A percentile compares a stretch with the other conserved stretches of the same genome.
Conservation (phyloP, 208 protist species). For the Crithidia acanthocephali region DNA sequence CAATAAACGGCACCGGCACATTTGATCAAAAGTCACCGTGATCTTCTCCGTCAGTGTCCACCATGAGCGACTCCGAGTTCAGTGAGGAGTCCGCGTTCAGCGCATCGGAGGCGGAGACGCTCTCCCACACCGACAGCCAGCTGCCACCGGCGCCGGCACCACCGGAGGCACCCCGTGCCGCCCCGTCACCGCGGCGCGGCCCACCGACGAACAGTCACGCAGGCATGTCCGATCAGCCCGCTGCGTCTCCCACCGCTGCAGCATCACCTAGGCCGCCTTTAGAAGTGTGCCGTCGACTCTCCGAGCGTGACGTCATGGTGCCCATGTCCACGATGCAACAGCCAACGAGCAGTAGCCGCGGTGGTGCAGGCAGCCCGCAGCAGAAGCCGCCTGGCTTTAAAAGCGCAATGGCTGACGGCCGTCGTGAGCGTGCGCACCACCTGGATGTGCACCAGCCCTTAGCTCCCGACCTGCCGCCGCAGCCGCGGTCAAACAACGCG, state of each 20-base stretch:
- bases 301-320: not conserved
- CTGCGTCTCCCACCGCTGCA: not conserved
- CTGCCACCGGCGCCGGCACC: not conserved
- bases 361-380: no score
- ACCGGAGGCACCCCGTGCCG: not conserved
- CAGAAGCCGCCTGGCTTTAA: not conserved
- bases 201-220: not conserved
- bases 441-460: not conserved
- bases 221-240: not conserved
- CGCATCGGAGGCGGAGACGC: not conserved
- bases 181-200: not conserved
- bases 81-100: not conserved
- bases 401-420: not conserved
- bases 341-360: no score
- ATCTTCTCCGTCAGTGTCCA: not conserved
- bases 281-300: slow-evolving; percentile 3
- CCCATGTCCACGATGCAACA: not conserved
- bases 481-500: not conserved
- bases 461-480: not conserved
- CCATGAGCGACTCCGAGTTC: not conserved
- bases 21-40: not conserved
- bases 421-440: not conserved
- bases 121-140: not conserved
- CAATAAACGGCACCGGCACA: no score
- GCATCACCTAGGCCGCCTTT: not conserved